Conservation (phyloP, 352 stramenopile genomes). For the Phytophthora quininea region DNA sequence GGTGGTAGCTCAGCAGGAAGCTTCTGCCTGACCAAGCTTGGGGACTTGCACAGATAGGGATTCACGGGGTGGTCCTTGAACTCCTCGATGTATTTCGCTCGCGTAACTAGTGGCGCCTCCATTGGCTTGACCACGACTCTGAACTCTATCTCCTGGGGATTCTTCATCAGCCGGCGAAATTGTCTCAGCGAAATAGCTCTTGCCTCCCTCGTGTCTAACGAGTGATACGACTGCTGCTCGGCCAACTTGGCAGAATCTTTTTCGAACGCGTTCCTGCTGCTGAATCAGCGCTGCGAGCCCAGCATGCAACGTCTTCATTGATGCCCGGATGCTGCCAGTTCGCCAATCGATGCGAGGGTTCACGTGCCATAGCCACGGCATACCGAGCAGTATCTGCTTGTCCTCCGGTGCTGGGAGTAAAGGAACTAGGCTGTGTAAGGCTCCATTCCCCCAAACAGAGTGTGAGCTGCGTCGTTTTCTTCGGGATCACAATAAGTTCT, state of each 20-base stretch:
- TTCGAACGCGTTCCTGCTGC: too few relatives aligned
- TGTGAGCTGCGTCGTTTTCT: too few relatives aligned
- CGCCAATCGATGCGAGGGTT: slow-evolving; percentile 3
- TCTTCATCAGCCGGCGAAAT: slow-evolving; percentile 15
- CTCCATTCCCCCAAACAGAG: not conserved
- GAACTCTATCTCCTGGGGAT: slow-evolving; percentile 5
- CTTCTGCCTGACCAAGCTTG: slow-evolving; percentile 1
- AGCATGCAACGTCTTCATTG: too few relatives aligned
- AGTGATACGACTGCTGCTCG: too few relatives aligned
- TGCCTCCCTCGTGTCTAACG: not conserved
- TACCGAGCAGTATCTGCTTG: slow-evolving; percentile 6
- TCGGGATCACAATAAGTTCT: slow-evolving; percentile 5
- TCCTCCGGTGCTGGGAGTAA: slow-evolving; percentile 1
- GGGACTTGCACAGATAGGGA: slow-evolving; percentile 4
- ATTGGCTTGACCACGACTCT: slow-evolving; percentile 13
- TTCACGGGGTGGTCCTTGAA: slow-evolving; percentile 6
- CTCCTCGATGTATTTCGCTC: slow-evolving; percentile 8
- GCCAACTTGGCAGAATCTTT: not conserved
- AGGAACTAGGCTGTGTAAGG: slow-evolving; percentile 2
- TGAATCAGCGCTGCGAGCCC: too few relatives aligned
- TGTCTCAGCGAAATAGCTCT: slow-evolving; percentile 11
- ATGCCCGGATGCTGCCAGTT: not conserved
- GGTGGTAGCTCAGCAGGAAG: not conserved
- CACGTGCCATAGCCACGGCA: slow-evolving; percentile 4
- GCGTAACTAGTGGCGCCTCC: slow-evolving; percentile 6